Conservation (phyloP, 257 asterid genomes). For the Euphrasia confusa region DNA sequence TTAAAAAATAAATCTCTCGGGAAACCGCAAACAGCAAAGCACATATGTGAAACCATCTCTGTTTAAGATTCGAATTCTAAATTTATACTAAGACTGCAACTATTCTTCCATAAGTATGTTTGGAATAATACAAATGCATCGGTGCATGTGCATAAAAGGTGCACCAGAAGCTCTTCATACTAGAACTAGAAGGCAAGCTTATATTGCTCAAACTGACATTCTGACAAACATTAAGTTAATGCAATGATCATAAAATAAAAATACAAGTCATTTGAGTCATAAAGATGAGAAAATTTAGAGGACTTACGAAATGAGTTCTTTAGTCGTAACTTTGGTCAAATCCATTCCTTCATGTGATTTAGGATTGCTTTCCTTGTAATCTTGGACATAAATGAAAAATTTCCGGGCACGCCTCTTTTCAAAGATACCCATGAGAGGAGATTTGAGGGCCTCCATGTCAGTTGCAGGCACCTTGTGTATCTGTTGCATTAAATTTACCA, state of each 20-base stretch:
- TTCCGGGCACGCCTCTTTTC: slow-evolving; percentile 97
- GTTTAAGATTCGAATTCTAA: not conserved
- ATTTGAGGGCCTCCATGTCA: slow-evolving; percentile 94
- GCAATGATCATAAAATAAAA: slow-evolving; percentile 2
- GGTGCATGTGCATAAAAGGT: not conserved
- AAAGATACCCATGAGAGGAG: slow-evolving; percentile 96
- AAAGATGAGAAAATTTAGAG: slow-evolving; percentile 21
- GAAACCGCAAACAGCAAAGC: slow-evolving; percentile 5
- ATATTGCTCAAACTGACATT: slow-evolving; percentile 9
- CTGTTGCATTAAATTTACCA: slow-evolving; percentile 37
- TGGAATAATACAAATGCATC: not conserved
- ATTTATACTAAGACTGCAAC: not conserved
- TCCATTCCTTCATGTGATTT: slow-evolving; percentile 94
- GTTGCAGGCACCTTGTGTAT: slow-evolving; percentile 93
- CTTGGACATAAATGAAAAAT: slow-evolving; percentile 88
- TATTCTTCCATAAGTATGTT: not conserved
- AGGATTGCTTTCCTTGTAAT: slow-evolving; percentile 74
- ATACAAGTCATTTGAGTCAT: not conserved
- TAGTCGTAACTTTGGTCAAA: slow-evolving; percentile 71
- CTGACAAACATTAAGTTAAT: slow-evolving; percentile 10
- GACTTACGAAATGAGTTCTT: slow-evolving; percentile 75
- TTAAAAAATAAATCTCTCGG: not conserved
- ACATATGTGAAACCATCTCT: slow-evolving; percentile 12
- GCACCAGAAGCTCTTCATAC: slow-evolving; percentile 6
- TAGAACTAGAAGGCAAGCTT: not conserved